These are phyloP conservation scores for Hypoxylon sp. DNA, from an alignment of 2,329 filamentous ascomycete genomes.

Conservation along the genomic window DNA sequence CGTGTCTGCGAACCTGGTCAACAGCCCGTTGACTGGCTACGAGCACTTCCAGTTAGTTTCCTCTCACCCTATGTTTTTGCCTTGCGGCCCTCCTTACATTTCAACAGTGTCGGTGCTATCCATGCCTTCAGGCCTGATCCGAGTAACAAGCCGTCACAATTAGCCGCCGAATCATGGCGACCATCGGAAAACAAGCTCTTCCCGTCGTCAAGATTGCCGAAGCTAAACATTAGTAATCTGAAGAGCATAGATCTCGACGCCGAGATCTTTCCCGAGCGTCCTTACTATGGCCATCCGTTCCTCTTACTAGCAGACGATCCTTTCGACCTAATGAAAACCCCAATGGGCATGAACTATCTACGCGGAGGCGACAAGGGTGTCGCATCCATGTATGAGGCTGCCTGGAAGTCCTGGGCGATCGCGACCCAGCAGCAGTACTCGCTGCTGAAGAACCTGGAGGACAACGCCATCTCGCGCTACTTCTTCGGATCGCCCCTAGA, in stretches of 20 bases:
- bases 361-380: conserved; percentile 45
- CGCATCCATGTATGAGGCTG: conserved; percentile 56
- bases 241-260: conserved; percentile 23
- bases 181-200: conserved; percentile 52
- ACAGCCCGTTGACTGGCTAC: conserved; percentile 67
- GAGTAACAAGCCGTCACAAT: conserved; percentile 47
- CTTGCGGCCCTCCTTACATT: background rate
- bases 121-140: conserved; percentile 68
- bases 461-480: conserved; percentile 61
- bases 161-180: conserved; percentile 57
- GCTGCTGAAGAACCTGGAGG: conserved; percentile 66
- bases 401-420: conserved; percentile 65
- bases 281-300: conserved; percentile 66
- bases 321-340: conserved; percentile 62
- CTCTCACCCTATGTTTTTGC: background rate
- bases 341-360: conserved; percentile 58
- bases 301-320: conserved; percentile 58
- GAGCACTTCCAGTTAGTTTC: conserved; percentile 63
- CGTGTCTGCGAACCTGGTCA: conserved; percentile 71
- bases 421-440: conserved; percentile 65
- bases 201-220: conserved; percentile 42
- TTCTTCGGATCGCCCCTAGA: conserved; percentile 59
- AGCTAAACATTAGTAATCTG: conserved; percentile 43
- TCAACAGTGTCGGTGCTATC: conserved; percentile 60
- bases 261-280: conserved; percentile 53